These are phyloP conservation scores for Hanseniaspora thailandica DNA, from an alignment of 805 yeast species.

Conservation along the genomic window DNA sequence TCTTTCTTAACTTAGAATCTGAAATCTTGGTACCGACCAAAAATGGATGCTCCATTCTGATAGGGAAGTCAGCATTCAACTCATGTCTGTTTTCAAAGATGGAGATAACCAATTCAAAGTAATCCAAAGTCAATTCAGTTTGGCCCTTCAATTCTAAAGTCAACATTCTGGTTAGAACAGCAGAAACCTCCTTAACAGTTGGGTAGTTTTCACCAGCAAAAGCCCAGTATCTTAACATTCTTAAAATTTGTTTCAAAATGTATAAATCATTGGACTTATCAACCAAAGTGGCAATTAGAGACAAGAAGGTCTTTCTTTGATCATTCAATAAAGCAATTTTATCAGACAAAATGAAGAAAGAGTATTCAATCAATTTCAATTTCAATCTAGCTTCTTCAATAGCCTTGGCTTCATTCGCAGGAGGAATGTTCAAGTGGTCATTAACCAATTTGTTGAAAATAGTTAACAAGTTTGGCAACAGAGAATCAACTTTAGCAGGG, in stretches of 20 bases:
- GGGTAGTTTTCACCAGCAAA: constrained; percentile 83
- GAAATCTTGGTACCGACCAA: constrained; percentile 81
- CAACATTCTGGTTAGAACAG: constrained; percentile 84
- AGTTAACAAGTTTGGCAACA: constrained; percentile 67
- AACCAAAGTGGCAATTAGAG: constrained; percentile 76
- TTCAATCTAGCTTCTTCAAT: constrained; percentile 72
- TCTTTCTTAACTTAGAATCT: constrained; percentile 60
- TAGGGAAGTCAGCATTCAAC: constrained; percentile 77
- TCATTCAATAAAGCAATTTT: constrained; percentile 84
- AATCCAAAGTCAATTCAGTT: constrained; percentile 59
- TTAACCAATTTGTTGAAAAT: constrained; percentile 81
- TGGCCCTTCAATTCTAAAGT: constrained; percentile 84
- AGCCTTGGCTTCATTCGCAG: constrained; percentile 31
- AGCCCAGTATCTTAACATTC: constrained; percentile 79
- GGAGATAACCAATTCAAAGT: constrained; percentile 75
- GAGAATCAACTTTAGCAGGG: constrained; percentile 62
- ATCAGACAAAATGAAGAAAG: constrained; percentile 63
- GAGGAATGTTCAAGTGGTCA: constrained; percentile 59
- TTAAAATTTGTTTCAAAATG: constrained; percentile 60
- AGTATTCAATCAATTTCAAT: constrained; percentile 60
- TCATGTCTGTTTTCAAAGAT: constrained; percentile 71
- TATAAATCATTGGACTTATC: constrained; percentile 76
- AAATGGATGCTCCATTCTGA: constrained; percentile 92
- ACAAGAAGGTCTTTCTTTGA: constrained; percentile 77
- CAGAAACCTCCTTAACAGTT: constrained; percentile 90